Conservation (phyloP, 2,329 filamentous ascomycete species). For the Ceratocystis cubensis region DNA sequence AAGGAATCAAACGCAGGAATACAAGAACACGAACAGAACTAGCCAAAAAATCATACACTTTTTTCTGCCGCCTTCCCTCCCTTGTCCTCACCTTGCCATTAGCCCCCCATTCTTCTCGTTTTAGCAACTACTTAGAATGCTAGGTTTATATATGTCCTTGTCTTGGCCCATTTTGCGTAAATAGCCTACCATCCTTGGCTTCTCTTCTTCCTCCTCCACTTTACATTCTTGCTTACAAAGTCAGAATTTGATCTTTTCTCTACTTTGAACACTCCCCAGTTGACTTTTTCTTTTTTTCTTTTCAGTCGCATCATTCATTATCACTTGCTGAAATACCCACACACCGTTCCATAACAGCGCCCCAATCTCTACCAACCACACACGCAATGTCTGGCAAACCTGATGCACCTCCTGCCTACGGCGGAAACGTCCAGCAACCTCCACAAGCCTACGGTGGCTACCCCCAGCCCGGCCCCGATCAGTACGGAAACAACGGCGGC, state of each 20-base stretch:
- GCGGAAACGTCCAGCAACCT: constrained; percentile 30
- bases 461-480: constrained; percentile 25
- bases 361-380: neutral
- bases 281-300: neutral
- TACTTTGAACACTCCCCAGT: neutral
- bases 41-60: neutral
- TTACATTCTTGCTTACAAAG: neutral
- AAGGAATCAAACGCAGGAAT: neutral
- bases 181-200: neutral
- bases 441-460: constrained; percentile 37
- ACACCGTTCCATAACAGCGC: neutral
- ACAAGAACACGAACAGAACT: neutral
- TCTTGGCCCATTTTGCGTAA: neutral
- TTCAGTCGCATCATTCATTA: neutral
- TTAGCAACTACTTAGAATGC: constrained; percentile 5
- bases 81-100: neutral
- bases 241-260: neutral
- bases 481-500: constrained; percentile 8
- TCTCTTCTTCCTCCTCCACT: neutral
- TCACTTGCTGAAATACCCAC: neutral
- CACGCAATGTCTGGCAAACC: constrained; percentile 14
- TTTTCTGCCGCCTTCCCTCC: neutral
- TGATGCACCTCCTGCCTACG: constrained; percentile 37
- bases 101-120: neutral
- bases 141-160: neutral